Conservation (phyloP, 768 basidiomycete species). For the Agaricus subrufescens region DNA sequence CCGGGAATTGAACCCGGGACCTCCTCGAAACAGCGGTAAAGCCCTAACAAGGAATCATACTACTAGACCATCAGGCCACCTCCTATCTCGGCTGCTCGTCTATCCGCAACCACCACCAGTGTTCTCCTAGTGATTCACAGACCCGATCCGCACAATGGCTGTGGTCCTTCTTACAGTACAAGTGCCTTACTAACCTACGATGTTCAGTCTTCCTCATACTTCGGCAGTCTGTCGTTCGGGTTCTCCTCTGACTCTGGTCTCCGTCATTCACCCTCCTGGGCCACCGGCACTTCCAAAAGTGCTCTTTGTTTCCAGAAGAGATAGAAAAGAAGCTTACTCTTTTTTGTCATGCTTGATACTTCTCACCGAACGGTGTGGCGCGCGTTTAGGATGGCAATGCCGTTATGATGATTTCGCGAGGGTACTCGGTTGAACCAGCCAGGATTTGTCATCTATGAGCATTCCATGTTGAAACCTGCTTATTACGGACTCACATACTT, state of each 20-base stretch:
- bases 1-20: constrained; percentile 83
- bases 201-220: constrained; percentile 22
- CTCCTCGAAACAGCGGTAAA: constrained; percentile 48
- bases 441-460: constrained; percentile 44
- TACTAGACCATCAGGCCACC: constrained; percentile 3
- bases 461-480: neutral
- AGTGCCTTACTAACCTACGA: constrained; percentile 26
- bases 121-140: no score
- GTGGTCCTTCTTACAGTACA: no score
- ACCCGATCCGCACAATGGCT: no score
- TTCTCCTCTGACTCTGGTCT: constrained; percentile 19
- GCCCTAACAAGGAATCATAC: constrained; percentile 1
- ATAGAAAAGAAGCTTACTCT: neutral
- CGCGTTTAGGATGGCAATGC: constrained; percentile 26
- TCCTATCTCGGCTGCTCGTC: neutral
- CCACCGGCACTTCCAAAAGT: constrained; percentile 16
- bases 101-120: neutral
- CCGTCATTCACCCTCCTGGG: constrained; percentile 24
- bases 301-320: neutral
- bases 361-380: neutral
- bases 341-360: neutral
- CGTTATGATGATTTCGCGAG: constrained; percentile 37
- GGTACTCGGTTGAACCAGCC: constrained; percentile 17
- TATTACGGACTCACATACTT: neutral
- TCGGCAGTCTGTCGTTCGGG: constrained; percentile 16